Conservation (phyloP, 306 rosid species). For the Acacia crassicarpa region DNA sequence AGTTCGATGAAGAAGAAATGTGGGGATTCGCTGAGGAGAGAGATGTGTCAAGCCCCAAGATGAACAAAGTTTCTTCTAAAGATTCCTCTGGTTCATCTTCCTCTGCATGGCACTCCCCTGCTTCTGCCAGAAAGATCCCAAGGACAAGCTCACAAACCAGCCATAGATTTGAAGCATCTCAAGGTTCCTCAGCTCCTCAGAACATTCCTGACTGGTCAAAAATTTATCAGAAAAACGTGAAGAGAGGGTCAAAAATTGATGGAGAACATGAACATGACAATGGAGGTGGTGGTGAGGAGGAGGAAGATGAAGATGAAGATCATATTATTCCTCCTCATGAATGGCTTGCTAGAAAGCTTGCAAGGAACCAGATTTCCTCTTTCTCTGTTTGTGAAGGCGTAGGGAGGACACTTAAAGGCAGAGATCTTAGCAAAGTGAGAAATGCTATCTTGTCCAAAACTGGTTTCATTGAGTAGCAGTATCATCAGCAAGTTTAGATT, state of each 20-base stretch:
- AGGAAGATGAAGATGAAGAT: constrained; percentile 45
- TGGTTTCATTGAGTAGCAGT: constrained; percentile 76
- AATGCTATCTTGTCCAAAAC: constrained; percentile 81
- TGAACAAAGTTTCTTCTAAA: constrained; percentile 16
- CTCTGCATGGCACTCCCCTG: constrained; percentile 52
- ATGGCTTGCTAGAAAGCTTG: constrained; percentile 88
- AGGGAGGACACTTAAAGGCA: constrained; percentile 92
- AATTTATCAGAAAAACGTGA: constrained; percentile 60
- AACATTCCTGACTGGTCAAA: constrained; percentile 90
- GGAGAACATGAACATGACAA: neutral
- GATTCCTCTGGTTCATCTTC: constrained; percentile 45
- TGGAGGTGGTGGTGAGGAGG: constrained; percentile 13
- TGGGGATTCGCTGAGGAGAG: constrained; percentile 49
- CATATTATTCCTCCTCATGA: constrained; percentile 91
- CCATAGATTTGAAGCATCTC: constrained; percentile 36
- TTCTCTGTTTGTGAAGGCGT: constrained; percentile 91
- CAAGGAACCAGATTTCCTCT: constrained; percentile 85
- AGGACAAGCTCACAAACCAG: constrained; percentile 37
- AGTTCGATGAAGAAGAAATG: constrained; percentile 63
- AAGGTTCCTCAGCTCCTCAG: constrained; percentile 72
- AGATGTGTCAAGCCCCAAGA: constrained; percentile 32
- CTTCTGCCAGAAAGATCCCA: constrained; percentile 56
- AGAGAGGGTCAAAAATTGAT: constrained; percentile 19
- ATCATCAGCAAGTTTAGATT: neutral
- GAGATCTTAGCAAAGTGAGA: constrained; percentile 95